A percentile compares a stretch with the other conserved stretches of the same genome.
phyloP scores from a whole-genome alignment of 73 alveolate species.

The Tetrahymena malaccensis region DNA sequence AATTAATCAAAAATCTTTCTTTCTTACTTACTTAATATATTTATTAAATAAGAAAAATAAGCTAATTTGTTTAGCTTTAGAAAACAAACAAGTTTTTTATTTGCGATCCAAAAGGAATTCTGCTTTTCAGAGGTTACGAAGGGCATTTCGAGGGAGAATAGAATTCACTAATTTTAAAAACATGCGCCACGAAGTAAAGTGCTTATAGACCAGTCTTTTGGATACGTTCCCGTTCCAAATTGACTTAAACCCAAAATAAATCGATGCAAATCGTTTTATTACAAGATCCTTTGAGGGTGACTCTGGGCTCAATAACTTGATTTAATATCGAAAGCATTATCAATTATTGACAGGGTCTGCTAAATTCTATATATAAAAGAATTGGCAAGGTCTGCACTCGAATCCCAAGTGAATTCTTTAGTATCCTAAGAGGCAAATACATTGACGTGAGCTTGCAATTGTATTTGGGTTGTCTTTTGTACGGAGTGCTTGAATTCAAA shows the following conservation, averaged over 20 bases:
- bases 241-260: neutral
- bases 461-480: neutral
- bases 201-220: neutral
- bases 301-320: neutral
- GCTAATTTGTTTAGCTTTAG: neutral
- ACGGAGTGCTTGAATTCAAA: neutral
- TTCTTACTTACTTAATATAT: neutral
- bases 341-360: neutral
- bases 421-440: neutral
- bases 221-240: constrained; percentile 1
- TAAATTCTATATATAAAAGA: neutral
- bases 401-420: neutral
- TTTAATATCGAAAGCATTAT: neutral
- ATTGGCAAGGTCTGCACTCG: constrained; percentile 1
- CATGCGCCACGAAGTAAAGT: neutral
- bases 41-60: neutral
- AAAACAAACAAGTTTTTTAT: neutral
- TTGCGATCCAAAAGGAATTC: neutral
- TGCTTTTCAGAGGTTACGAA: neutral
- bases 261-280: neutral
- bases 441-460: neutral
- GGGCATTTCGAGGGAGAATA: neutral
- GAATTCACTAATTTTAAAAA: neutral
- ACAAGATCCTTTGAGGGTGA: neutral
- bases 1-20: neutral